Evolutionary conservation across 2,329 filamentous ascomycete genomes (phyloP), one percentile per base, ranked within the genome.

Genomic region (Fusarium equiseti): DNA sequence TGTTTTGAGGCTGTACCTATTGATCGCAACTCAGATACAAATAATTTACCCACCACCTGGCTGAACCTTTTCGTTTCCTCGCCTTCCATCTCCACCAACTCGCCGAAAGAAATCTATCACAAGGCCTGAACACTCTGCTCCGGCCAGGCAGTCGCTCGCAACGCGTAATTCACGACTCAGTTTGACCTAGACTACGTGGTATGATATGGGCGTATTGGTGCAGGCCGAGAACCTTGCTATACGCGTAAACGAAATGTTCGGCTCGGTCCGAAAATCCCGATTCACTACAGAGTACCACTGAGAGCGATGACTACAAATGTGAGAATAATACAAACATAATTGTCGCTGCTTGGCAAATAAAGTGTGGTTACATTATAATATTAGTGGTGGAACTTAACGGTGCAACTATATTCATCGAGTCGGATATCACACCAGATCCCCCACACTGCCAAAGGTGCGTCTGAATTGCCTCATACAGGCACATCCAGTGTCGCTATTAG

Each of bases 361-460:
- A 50, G 45, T 40, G 54, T 29, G 44, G 31, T 50, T 49, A 29
- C 44, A 57, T 29, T 18, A 18, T 18, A 40, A 29, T 40, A 40
- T 57, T 20, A 57, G 22, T 57, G 54, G 54, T 57, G 54, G 54
- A 57, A 57, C n/a, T 29, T 29, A 18, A 27, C 22, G 31, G 22
- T 9, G 16, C 7, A 35, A 48, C 40, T 32, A 20, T 16, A 27
- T 56, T 20, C 35, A 53, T 42, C 32, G n/a, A 43, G 18, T 53
- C 18, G 7, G 3, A 53, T 29, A 22, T 26, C 24, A 16, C 18
- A 42, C 24, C 13, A 52, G 18, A 15, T 43, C 18, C n/a, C 32
- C 24, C 5, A 43, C n/a, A 16, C 24, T 16, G 18, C 18, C 7
- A 22, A 53, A 20, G 6, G 12, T 15, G 20, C 18, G 6, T 18